phyloP scores from a whole-genome alignment of 257 asterid genomes.

The Cinchona pubescens region DNA sequence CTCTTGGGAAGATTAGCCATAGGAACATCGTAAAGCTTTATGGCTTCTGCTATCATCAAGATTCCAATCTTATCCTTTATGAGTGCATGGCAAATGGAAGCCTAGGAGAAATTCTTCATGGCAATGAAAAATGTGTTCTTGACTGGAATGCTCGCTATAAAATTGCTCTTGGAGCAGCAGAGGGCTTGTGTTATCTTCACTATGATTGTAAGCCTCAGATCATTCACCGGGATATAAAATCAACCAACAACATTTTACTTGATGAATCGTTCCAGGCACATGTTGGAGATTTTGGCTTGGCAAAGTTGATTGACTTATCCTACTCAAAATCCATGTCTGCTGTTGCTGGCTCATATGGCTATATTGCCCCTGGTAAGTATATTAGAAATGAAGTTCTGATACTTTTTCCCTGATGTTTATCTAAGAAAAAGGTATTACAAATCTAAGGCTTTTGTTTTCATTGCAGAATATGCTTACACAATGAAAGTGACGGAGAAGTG shows the following conservation, averaged over 20 bases:
- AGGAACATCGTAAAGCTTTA: too few species aligned
- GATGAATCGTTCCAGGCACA: conserved; percentile 75
- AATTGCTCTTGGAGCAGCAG: conserved; percentile 84
- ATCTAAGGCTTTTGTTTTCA: neutral
- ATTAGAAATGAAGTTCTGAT: neutral
- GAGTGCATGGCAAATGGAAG: conserved; percentile 85
- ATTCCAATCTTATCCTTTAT: conserved; percentile 63
- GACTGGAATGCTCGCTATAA: conserved; percentile 69
- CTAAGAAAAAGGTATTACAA: neutral
- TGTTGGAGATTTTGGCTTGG: conserved; percentile 90
- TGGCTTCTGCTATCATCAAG: conserved; percentile 80
- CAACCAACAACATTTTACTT: conserved; percentile 75
- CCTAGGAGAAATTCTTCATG: conserved; percentile 69
- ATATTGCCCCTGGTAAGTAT: conserved; percentile 85
- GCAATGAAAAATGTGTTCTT: conserved; percentile 38
- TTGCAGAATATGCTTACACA: conserved; percentile 88
- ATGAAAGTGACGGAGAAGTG: too few species aligned
- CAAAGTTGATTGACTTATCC: conserved; percentile 71
- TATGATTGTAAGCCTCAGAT: conserved; percentile 80
- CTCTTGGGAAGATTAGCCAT: conserved; percentile 78
- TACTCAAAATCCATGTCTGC: conserved; percentile 85
- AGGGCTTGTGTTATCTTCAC: conserved; percentile 79
- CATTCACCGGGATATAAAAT: conserved; percentile 79
- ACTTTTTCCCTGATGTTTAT: neutral
- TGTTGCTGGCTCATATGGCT: conserved; percentile 94